Conservation (phyloP, 495 filamentous ascomycete species). For the Tricharina praecox region DNA sequence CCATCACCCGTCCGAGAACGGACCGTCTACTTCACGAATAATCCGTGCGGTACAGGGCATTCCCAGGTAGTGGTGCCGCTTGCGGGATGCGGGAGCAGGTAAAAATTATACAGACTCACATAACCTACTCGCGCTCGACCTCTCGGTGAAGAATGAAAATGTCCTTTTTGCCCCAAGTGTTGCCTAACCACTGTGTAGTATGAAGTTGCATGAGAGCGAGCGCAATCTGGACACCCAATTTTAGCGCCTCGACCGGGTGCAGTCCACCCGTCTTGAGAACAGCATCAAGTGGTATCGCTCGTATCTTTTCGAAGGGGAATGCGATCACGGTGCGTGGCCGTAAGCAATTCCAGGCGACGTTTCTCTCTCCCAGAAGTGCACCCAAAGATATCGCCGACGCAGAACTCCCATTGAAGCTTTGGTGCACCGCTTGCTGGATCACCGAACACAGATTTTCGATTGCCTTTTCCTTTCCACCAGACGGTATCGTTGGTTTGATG, state of each 20-base stretch:
- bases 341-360: background rate
- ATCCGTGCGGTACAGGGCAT: no score
- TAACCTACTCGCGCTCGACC: no score
- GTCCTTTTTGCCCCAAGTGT: conserved; percentile 19
- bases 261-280: background rate
- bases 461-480: no score
- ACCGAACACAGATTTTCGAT: background rate
- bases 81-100: no score
- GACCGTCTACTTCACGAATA: no score
- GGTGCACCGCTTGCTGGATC: background rate
- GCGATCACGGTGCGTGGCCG: background rate
- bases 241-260: conserved; percentile 15
- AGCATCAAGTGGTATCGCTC: background rate
- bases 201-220: conserved; percentile 26
- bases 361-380: background rate
- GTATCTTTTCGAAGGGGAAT: background rate
- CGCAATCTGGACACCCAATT: conserved; percentile 23
- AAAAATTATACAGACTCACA: no score
- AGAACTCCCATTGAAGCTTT: background rate
- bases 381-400: no score
- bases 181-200: conserved; percentile 23
- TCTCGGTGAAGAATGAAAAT: no score
- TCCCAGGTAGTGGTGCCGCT: no score
- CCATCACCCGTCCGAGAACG: no score
- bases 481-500: no score